Percentiles rank a stretch among this genome's conserved stretches.
These are phyloP conservation scores for Apocynum venetum DNA, from an alignment of 257 asterid species.

Conservation along the genomic window DNA sequence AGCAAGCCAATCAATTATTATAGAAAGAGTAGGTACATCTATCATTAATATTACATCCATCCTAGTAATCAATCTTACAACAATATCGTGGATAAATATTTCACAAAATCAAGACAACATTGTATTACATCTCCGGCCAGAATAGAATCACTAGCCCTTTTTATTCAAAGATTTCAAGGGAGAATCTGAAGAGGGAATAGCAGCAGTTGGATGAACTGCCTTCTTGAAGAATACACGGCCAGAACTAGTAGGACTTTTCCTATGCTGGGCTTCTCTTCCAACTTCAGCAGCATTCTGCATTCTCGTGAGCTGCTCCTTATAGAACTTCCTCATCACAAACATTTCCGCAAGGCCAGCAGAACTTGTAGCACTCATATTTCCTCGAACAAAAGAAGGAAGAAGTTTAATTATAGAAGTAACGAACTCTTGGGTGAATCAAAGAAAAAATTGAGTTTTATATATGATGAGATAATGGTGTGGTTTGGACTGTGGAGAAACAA, in stretches of 20 bases:
- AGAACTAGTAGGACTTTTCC: background rate
- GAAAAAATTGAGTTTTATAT: background rate
- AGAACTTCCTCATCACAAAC: background rate
- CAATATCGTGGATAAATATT: too few relatives aligned
- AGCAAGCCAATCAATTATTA: background rate
- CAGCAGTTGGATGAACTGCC: conserved; percentile 1
- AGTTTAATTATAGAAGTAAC: background rate
- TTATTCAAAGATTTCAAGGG: background rate
- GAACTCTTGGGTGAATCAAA: too few relatives aligned
- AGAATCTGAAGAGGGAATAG: background rate
- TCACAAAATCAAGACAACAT: too few relatives aligned
- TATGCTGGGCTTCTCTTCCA: background rate
- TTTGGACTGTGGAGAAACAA: background rate
- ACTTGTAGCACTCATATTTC: background rate
- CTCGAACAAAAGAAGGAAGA: background rate
- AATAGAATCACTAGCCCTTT: background rate
- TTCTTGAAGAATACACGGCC: background rate
- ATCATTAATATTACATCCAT: background rate
- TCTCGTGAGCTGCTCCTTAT: background rate
- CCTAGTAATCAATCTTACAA: too few relatives aligned
- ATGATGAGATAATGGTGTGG: background rate
- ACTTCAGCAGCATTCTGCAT: background rate
- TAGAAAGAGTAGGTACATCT: too few relatives aligned
- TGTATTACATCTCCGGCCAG: background rate
- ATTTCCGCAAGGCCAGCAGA: background rate